These are phyloP conservation scores for Ricinus communis DNA, from an alignment of 345 rosid species.

Conservation along the genomic window DNA sequence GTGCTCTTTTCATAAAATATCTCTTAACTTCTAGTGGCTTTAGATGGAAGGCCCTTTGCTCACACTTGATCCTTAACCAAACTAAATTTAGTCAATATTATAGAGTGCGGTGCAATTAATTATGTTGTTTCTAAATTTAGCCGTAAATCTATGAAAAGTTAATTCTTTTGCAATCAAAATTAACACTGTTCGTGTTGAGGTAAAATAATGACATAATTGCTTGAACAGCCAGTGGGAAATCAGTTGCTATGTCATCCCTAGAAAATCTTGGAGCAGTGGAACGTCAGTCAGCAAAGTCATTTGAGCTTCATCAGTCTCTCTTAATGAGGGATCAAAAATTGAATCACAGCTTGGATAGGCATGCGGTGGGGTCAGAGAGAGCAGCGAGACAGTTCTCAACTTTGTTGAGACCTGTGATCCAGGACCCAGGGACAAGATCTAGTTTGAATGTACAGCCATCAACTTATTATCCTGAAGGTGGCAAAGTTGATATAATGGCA, in stretches of 20 bases:
- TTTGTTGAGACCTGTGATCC: conserved; percentile 43
- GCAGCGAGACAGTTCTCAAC: conserved; percentile 28
- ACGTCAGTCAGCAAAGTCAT: conserved; percentile 25
- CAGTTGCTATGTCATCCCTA: conserved; percentile 21
- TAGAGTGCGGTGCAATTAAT: neutral
- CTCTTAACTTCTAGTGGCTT: too few relatives aligned
- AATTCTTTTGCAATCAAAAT: too few relatives aligned
- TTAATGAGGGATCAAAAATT: conserved; percentile 29
- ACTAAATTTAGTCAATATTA: neutral
- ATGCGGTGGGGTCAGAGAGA: conserved; percentile 37
- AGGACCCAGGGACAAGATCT: conserved; percentile 42
- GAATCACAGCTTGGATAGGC: conserved; percentile 30
- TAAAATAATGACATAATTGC: conserved; percentile 11
- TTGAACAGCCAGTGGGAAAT: conserved; percentile 34
- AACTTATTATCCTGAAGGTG: conserved; percentile 35
- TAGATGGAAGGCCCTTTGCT: neutral
- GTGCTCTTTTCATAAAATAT: conserved; percentile 3
- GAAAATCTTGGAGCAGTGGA: conserved; percentile 32
- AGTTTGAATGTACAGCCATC: conserved; percentile 37
- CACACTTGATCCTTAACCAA: neutral
- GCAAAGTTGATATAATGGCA: conserved; percentile 37
- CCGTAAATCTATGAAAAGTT: neutral
- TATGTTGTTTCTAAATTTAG: neutral
- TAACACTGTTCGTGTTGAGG: too few relatives aligned
- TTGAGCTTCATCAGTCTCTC: conserved; percentile 28